Conservation (phyloP, 116 monocot species). For the Papilionanthe hybrid region DNA sequence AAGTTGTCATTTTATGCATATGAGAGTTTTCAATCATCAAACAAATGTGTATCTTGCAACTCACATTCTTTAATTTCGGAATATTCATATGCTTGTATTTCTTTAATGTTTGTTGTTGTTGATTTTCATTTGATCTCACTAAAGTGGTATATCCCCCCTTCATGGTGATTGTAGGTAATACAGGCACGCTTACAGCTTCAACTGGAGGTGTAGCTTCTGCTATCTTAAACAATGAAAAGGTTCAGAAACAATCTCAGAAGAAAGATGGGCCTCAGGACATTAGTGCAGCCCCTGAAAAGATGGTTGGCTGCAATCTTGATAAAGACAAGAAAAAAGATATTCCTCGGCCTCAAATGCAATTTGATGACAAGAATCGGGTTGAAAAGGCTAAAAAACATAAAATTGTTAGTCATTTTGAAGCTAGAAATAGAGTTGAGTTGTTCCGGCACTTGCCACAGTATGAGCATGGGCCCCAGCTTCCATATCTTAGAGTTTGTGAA, state of each 20-base stretch:
- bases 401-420: constrained; percentile 80
- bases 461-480: constrained; percentile 86
- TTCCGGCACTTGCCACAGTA: constrained; percentile 96
- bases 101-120: neutral
- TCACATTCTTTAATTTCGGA: neutral
- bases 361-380: constrained; percentile 88
- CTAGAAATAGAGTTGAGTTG: constrained; percentile 89
- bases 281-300: constrained; percentile 48
- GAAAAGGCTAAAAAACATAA: constrained; percentile 89
- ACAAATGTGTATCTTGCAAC: neutral
- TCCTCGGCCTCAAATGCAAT: constrained; percentile 91
- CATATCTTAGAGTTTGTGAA: too few relatives aligned
- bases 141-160: neutral
- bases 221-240: constrained; percentile 32
- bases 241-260: constrained; percentile 44
- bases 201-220: constrained; percentile 20
- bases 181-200: constrained; percentile 26
- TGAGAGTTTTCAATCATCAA: neutral
- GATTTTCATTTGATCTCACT: neutral
- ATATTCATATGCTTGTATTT: neutral
- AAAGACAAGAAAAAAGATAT: constrained; percentile 94
- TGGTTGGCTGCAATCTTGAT: constrained; percentile 56
- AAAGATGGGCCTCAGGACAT: constrained; percentile 51
- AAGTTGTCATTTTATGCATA: neutral
- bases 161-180: constrained; percentile 23